Evolutionary conservation across 2,329 filamentous ascomycete genomes (phyloP), one percentile per base, ranked within the genome.

Genomic region (Lachnellula hyalina): DNA sequence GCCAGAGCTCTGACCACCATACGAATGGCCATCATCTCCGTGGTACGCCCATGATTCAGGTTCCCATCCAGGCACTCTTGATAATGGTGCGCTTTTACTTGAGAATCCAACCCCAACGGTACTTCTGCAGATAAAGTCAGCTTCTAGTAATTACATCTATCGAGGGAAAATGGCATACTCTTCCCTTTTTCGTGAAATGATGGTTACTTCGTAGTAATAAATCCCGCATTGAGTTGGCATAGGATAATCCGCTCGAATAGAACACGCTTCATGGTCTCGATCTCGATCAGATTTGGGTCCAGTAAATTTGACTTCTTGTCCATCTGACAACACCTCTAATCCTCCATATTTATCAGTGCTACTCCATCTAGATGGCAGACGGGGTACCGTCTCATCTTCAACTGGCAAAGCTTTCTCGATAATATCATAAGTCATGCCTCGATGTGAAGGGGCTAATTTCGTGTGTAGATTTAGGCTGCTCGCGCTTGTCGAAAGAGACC

Each of bases 171-270:
- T 50, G 64, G 19, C 79, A 61, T 75, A 85, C 83, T 82, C 83
- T 64, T 89, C 86, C 67, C 86, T 85, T 50, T 81, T 82, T 65
- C 85, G 83, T 7, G 83, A 81, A 49, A 85, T 70, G 47, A 90
- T 80, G 8, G 81, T 72, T 23, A 87, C 78, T 69, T 99, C 94
- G 67, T 85, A 99, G 70, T 99, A 99, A 71, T 96, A 99, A 56
- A 99, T 86, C 2, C 94, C 94, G 62, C 89, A 94, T 67, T 96
- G 87, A 36, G 84, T 79, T 4, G 94, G 91, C 84, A 97, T 96
- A 48, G 85, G 82, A 69, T 91, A 79, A 70, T 99, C 88, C 28
- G 92, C 83, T 53, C 94, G 84, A 55, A 96, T 84, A 12, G 89
- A 83, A 36, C 85, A 90, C 17, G 90, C 89, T 69, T 97, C 94